phyloP scores from a whole-genome alignment of 2,329 filamentous ascomycete species.

The Penicillium decumbens region DNA sequence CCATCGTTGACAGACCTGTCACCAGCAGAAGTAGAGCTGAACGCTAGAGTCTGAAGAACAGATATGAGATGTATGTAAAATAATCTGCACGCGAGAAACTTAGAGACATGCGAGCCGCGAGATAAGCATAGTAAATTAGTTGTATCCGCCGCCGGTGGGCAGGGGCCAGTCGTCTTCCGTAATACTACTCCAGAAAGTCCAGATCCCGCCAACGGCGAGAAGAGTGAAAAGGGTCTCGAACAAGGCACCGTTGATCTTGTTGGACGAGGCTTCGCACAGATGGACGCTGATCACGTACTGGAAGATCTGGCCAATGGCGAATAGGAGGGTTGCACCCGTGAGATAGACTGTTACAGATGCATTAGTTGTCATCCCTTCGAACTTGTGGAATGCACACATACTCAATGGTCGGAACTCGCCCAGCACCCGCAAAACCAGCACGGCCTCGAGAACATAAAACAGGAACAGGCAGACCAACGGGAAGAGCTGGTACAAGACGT shows the following conservation, averaged over 20 bases:
- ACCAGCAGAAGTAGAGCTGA: conserved; percentile 11
- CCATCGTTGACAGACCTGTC: conserved; percentile 12
- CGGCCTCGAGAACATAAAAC: conserved; percentile 77
- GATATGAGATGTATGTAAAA: conserved; percentile 12
- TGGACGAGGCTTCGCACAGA: conserved; percentile 76
- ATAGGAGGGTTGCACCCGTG: conserved; percentile 66
- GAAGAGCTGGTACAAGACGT: conserved; percentile 86
- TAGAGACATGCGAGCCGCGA: conserved; percentile 2
- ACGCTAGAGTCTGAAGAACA: conserved; percentile 4
- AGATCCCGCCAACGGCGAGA: conserved; percentile 73
- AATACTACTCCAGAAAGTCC: conserved; percentile 98
- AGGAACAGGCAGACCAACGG: conserved; percentile 84
- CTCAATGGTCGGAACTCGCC: conserved; percentile 87
- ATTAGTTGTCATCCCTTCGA: conserved; percentile 7
- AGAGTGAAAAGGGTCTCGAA: conserved; percentile 94
- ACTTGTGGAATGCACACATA: conserved; percentile 39
- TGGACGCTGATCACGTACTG: conserved; percentile 89
- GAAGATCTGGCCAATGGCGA: conserved; percentile 91
- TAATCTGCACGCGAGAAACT: conserved; percentile 6
- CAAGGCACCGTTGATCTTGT: conserved; percentile 86
- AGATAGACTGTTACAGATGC: conserved; percentile 60
- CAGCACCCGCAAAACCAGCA: conserved; percentile 79
- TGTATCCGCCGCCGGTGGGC: conserved; percentile 38
- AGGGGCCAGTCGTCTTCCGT: conserved; percentile 97
- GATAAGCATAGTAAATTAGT: conserved; percentile 15